Evolutionary conservation across 2,329 filamentous ascomycete genomes (phyloP), one percentile per base, ranked within the genome.

Genomic region (Sordariomycetes sp.): DNA sequence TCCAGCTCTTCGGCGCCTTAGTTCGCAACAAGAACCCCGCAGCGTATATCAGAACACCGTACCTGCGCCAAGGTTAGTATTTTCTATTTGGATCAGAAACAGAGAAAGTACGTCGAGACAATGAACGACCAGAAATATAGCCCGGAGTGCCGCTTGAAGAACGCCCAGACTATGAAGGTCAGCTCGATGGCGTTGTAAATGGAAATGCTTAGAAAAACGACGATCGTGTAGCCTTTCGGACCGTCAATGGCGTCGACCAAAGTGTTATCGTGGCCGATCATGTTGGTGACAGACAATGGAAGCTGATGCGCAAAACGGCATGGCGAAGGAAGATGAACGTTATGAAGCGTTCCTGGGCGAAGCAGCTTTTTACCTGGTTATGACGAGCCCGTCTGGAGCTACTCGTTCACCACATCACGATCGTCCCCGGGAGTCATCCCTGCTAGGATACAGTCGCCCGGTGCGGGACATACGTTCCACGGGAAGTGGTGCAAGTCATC

Each of bases 1-100:
- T 32, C 10, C n/a, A 15, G 12, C 11, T 25, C 12, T n/a, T 5
- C 9, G 33, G 15, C 7, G 16, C 7, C 18, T 28, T 30, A 7
- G 33, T 10, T 41, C 67, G 68, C 36, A 67, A 47, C 21, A 68
- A 39, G 42, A 70, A 70, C 1, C 67, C 69, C 1, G 63, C 42
- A 8, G 57, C 47, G 40, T 71, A 55, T 0, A 54, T 10, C 0
- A 47, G 43, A 10, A 61, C 53, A 0, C 58, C 59, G n/a, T n/a
- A n/a, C n/a, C n/a, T n/a, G n/a, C n/a, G n/a, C n/a, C n/a, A n/a
- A n/a, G n/a, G n/a, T n/a, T n/a, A n/a, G n/a, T n/a, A n/a, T n/a
- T n/a, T n/a, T n/a, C n/a, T n/a, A n/a, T n/a, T n/a, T n/a, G n/a
- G n/a, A n/a, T n/a, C n/a, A n/a, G n/a, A n/a, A n/a, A n/a, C n/a